Conservation (phyloP, 345 rosid species). For the Conringia planisiliqua region DNA sequence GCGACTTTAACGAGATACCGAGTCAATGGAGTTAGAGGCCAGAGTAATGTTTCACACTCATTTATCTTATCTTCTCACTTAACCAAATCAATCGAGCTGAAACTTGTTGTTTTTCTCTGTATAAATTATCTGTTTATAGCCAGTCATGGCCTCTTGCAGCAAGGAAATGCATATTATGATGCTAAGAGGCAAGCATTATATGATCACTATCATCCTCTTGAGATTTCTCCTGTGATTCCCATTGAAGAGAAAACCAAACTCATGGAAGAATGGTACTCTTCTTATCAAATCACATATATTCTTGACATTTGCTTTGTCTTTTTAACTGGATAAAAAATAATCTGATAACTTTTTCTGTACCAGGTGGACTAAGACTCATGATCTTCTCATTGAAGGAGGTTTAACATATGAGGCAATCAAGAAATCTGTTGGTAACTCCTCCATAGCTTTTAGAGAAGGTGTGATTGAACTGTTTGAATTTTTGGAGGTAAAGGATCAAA, state of each 20-base stretch:
- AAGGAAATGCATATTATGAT: conserved; percentile 66
- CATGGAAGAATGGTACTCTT: conserved; percentile 83
- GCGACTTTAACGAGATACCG: conserved; percentile 65
- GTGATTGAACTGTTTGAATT: conserved; percentile 64
- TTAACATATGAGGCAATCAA: conserved; percentile 70
- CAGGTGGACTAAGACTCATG: conserved; percentile 91
- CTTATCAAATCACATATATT: not conserved
- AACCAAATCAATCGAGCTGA: not conserved
- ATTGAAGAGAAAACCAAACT: conserved; percentile 79
- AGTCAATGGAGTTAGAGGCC: conserved; percentile 64
- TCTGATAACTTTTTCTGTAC: not conserved
- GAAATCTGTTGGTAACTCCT: conserved; percentile 58
- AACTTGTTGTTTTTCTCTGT: not conserved
- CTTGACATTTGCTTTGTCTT: not conserved
- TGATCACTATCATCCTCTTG: conserved; percentile 75
- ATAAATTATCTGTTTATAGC: conserved; percentile 33
- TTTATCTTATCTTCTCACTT: conserved; percentile 3
- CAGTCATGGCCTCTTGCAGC: conserved; percentile 83
- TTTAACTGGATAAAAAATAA: not conserved
- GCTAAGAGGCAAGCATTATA: conserved; percentile 67
- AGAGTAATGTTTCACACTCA: conserved; percentile 41
- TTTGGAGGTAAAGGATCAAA: conserved; percentile 59
- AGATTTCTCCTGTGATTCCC: conserved; percentile 64
- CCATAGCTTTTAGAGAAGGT: conserved; percentile 81
- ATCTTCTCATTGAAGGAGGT: conserved; percentile 85